These are phyloP conservation scores for Cyberlindnera mississippiensis DNA, from an alignment of 805 yeast genomes.

Conservation along the genomic window DNA sequence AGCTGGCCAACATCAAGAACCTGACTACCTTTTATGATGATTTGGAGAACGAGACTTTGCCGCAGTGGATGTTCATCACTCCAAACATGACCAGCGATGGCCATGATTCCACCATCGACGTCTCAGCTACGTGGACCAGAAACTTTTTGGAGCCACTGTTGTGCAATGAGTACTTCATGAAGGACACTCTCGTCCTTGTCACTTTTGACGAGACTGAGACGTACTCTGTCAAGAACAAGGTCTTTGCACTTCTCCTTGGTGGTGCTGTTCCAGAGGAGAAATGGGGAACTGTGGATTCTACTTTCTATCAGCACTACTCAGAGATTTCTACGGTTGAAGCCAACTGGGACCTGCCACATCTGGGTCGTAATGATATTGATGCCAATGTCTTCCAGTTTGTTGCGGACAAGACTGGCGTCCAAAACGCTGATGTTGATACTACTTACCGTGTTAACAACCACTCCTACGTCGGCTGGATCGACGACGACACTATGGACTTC, in stretches of 20 bases:
- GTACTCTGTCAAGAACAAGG: constrained; percentile 41
- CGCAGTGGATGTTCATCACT: constrained; percentile 51
- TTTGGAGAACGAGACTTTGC: constrained; percentile 36
- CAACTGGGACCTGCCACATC: constrained; percentile 46
- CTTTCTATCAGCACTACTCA: constrained; percentile 51
- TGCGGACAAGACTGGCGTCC: constrained; percentile 34
- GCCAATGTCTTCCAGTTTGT: constrained; percentile 45
- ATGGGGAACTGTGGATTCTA: constrained; percentile 40
- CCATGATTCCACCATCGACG: constrained; percentile 43
- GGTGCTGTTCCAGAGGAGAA: constrained; percentile 38
- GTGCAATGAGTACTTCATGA: constrained; percentile 43
- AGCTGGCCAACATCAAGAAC: constrained; percentile 44
- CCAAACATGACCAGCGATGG: constrained; percentile 55
- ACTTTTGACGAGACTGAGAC: constrained; percentile 50
- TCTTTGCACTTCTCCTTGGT: constrained; percentile 44
- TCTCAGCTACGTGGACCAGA: constrained; percentile 46
- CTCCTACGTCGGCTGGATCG: constrained; percentile 32
- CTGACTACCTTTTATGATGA: constrained; percentile 42
- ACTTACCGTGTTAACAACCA: constrained; percentile 31
- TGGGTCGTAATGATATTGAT: constrained; percentile 48
- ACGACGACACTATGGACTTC: constrained; percentile 26
- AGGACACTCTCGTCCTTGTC: constrained; percentile 39
- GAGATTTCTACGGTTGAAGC: constrained; percentile 46
- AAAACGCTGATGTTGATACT: constrained; percentile 32
- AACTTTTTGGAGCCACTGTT: constrained; percentile 41